Percentiles rank a stretch among this genome's conserved stretches.
Evolutionary conservation across 2,329 filamentous ascomycete genomes (phyloP).

Genomic region (Aspergillus neotritici): DNA sequence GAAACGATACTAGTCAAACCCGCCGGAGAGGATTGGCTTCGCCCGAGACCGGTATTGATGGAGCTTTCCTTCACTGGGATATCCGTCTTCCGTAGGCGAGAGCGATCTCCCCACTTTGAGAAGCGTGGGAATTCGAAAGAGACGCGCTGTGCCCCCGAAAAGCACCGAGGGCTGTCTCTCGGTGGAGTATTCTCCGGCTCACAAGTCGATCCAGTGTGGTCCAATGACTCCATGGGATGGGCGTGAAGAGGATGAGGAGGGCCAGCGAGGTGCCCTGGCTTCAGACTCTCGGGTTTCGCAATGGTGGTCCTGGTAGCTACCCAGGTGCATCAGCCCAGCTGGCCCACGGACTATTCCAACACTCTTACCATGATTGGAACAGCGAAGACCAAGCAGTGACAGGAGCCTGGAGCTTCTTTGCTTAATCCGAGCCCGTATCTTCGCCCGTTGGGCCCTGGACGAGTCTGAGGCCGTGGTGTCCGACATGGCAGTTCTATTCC

Average conservation of each 20-base stretch:
- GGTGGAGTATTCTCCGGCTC: no score
- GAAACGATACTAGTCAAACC: constrained; percentile 32
- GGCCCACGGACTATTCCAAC: no score
- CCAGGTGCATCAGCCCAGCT: no score
- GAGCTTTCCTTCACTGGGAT: background rate
- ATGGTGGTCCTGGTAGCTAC: no score
- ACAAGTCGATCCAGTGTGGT: no score
- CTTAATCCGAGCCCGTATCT: constrained; percentile 27
- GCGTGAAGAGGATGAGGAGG: no score
- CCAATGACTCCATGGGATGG: no score
- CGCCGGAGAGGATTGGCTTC: constrained; percentile 23
- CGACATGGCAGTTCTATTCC: constrained; percentile 12
- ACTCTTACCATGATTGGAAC: constrained; percentile 21
- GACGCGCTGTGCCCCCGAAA: no score
- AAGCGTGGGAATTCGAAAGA: background rate
- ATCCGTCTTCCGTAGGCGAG: constrained; percentile 1
- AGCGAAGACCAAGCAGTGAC: constrained; percentile 30
- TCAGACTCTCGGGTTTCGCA: no score
- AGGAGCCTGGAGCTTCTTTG: constrained; percentile 34
- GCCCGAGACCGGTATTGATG: constrained; percentile 3
- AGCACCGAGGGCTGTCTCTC: no score
- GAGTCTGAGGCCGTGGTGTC: constrained; percentile 22
- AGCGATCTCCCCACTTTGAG: background rate
- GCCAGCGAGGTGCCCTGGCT: no score
- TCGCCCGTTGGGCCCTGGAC: constrained; percentile 14